Evolutionary conservation across 768 basidiomycete species (phyloP).

Genomic region (Austroboletus eburneus): DNA sequence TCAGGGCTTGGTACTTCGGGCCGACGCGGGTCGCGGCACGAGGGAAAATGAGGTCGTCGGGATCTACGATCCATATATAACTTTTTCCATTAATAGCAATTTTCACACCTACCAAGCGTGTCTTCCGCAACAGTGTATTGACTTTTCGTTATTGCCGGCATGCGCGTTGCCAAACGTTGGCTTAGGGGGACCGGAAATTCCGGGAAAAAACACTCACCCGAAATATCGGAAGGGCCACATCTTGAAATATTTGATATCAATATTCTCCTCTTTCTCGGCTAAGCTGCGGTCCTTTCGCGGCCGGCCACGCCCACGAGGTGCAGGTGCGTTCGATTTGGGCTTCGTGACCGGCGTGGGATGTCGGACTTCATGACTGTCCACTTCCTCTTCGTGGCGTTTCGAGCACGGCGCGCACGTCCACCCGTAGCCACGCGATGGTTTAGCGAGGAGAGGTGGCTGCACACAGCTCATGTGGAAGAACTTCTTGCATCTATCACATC

Average conservation of each 20-base stretch:
- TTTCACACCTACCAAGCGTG: conserved; percentile 62
- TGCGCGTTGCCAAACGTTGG: conserved; percentile 5
- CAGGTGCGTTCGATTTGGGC: conserved; percentile 68
- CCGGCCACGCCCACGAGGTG: conserved; percentile 67
- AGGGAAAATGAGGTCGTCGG: conserved; percentile 96
- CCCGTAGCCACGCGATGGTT: conserved; percentile 93
- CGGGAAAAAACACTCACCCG: conserved; percentile 54
- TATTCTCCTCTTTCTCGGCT: conserved; percentile 73
- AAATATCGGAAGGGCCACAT: conserved; percentile 97
- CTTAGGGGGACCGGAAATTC: not conserved
- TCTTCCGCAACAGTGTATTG: conserved; percentile 90
- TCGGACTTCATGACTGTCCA: conserved; percentile 70
- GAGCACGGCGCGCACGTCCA: conserved; percentile 98
- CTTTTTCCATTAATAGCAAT: conserved; percentile 11
- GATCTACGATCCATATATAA: conserved; percentile 54
- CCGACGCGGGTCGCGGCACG: conserved; percentile 90
- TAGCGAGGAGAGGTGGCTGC: conserved; percentile 83
- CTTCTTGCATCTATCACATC: conserved; percentile 87
- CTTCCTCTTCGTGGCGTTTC: conserved; percentile 79
- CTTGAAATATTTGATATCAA: conserved; percentile 79
- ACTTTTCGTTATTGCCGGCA: conserved; percentile 37
- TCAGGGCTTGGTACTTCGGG: conserved; percentile 74
- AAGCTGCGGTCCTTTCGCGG: conserved; percentile 72
- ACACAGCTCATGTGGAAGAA: conserved; percentile 96
- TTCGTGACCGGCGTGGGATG: conserved; percentile 51